phyloP scores from a whole-genome alignment of 306 rosid species.

The Gynostemma pentaphyllum region DNA sequence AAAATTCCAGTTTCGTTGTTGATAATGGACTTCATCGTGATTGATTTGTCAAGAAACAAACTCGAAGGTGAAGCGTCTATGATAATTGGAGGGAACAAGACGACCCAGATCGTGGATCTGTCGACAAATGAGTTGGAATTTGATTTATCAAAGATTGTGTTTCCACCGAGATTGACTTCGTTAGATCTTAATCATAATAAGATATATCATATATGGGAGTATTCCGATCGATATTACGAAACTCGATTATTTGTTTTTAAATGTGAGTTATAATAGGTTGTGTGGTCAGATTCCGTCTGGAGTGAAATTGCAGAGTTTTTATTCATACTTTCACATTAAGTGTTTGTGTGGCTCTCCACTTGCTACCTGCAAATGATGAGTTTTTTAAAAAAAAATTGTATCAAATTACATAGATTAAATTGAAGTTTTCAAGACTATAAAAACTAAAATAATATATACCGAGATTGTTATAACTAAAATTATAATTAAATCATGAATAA shows the following conservation, averaged over 20 bases:
- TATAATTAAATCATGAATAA: no score
- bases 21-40: conserved; percentile 2
- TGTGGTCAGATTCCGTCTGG: conserved; percentile 59
- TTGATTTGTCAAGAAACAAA: conserved; percentile 55
- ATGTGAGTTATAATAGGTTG: conserved; percentile 59
- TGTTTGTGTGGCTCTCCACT: conserved; percentile 68
- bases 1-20: conserved; percentile 38
- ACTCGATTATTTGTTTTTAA: conserved; percentile 26
- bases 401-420: no score
- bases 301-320: conserved; percentile 44
- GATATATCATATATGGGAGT: conserved; percentile 37
- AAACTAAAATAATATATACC: no score
- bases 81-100: conserved; percentile 41
- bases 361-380: conserved; percentile 22
- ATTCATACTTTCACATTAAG: conserved; percentile 36
- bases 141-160: conserved; percentile 28
- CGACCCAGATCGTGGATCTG: conserved; percentile 25
- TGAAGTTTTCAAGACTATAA: no score
- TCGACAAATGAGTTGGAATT: conserved; percentile 49
- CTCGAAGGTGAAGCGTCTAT: conserved; percentile 56
- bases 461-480: no score
- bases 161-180: conserved; percentile 28
- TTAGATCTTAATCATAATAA: conserved; percentile 52
- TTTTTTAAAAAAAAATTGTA: no score
- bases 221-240: conserved; percentile 31